Percentiles rank a stretch among this genome's conserved stretches.
These are phyloP conservation scores for Ceratobasidium sp. DNA, from an alignment of 1,284 basidiomycete genomes.

Conservation along the genomic window DNA sequence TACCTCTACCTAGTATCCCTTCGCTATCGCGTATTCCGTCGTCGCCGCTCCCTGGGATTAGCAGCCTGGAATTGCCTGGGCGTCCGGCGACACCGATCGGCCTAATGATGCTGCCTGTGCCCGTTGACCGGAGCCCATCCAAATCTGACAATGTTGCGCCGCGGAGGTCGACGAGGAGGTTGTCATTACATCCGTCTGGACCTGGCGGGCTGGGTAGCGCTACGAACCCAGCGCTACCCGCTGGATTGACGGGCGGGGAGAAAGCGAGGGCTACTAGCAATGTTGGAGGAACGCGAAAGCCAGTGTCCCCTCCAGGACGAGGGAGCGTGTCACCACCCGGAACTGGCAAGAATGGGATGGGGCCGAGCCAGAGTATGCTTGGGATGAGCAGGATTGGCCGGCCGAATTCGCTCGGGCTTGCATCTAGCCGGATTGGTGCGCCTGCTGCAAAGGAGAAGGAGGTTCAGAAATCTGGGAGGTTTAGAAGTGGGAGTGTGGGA, in stretches of 20 bases:
- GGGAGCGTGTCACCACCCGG: slow-evolving; percentile 2
- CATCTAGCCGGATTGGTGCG: slow-evolving; percentile 2
- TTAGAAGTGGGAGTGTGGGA: slow-evolving; percentile 37
- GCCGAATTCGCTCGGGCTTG: slow-evolving; percentile 24
- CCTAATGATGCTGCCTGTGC: slow-evolving; percentile 5
- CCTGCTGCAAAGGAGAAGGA: slow-evolving; percentile 16
- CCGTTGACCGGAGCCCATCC: slow-evolving; percentile 27
- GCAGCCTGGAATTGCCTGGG: background rate
- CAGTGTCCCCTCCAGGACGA: background rate
- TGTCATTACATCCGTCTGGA: slow-evolving; percentile 33
- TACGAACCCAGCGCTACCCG: slow-evolving; percentile 16
- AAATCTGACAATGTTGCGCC: slow-evolving; percentile 21
- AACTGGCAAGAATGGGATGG: background rate
- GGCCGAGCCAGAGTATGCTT: slow-evolving; percentile 10
- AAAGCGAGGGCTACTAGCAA: background rate
- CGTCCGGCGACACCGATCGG: slow-evolving; percentile 33
- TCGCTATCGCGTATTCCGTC: slow-evolving; percentile 32
- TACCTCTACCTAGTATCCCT: slow-evolving; percentile 16
- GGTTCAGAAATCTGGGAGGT: slow-evolving; percentile 4
- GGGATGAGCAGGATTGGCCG: slow-evolving; percentile 34
- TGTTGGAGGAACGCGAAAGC: slow-evolving; percentile 15
- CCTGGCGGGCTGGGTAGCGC: slow-evolving; percentile 17
- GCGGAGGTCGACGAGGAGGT: slow-evolving; percentile 4
- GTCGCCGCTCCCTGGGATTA: slow-evolving; percentile 17
- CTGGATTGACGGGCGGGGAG: slow-evolving; percentile 2